Base-by-base conservation (phyloP, 2,329 filamentous ascomycete species). In the Phialophora expanda region DNA sequence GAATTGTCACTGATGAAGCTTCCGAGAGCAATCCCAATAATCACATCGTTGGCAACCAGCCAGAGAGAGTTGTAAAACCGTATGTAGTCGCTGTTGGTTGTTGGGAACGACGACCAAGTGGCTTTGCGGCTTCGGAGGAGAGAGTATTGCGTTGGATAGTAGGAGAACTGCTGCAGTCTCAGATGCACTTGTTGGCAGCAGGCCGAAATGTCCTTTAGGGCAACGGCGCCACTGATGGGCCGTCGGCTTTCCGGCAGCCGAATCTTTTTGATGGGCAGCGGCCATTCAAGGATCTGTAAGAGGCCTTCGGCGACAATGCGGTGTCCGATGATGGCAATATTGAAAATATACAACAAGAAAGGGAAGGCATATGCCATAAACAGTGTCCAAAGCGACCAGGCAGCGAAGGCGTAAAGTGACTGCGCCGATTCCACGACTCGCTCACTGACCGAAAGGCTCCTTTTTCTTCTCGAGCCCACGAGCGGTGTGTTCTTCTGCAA, bases 61-160 rank as follows among this genome's bases (percentile, higher is more conserved):
- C 95, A 99, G 4, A 99, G 82, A 74, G 93, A 97, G 77, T 99
- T 99, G 81, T 98, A 99, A 79, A 99, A 99, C 17, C 95, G 90
- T 71, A 99, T 99, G 77, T 99, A 99, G 77, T 99, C 95, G 0
- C 94, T 92, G 77, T 99, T 94, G 73, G 90, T 97, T 56, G 90
- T 95, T 0, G 93, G 97, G 62, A 98, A 90, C 76, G 94, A 98
- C 65, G 93, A 91, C 94, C 95, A 98, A 73, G 96, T 92, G 69
- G 89, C 88, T 75, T 96, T 96, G 46, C 93, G 86, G 74, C 91
- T 89, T n/a, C 93, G 89, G 55, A 99, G 79, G 17, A 93, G 98
- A 51, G 94, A 85, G 75, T 98, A 97, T 77, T 99, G 94, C 78
- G 96, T 92, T 1, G 95, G 96, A 93, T 94, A 98, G 77, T 99